Conservation (phyloP, 208 protist genomes). For the Naegleria gruberi region DNA sequence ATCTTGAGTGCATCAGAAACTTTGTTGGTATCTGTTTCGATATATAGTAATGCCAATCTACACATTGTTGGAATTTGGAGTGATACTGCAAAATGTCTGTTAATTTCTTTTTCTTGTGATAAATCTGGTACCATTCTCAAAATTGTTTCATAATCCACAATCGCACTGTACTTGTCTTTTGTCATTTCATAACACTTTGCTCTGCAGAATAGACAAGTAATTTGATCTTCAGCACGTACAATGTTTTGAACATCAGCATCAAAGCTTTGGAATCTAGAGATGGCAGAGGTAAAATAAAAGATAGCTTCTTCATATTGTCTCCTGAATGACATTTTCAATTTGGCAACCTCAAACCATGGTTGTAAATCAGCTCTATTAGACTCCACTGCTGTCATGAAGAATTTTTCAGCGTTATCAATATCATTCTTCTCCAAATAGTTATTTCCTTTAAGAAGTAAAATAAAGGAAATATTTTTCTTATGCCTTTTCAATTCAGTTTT, state of each 20-base stretch:
- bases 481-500: not conserved
- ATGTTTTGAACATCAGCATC: no score
- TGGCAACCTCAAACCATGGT: not conserved
- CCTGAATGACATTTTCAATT: not conserved
- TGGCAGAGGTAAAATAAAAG: not conserved
- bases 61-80: not conserved
- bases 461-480: not conserved
- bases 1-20: not conserved
- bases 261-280: not conserved
- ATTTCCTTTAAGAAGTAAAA: not conserved
- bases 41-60: not conserved
- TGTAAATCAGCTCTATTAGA: not conserved
- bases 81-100: not conserved
- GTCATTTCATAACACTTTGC: not conserved
- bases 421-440: not conserved
- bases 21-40: not conserved
- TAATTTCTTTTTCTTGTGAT: no score
- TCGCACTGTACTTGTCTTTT: not conserved
- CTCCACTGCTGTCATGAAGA: not conserved
- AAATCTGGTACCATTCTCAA: no score
- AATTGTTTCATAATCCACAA: not conserved
- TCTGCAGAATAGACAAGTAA: not conserved
- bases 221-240: no score
- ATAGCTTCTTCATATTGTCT: not conserved
- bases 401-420: not conserved